phyloP scores from a whole-genome alignment of 768 basidiomycete species.

The Flagelloscypha sp. region DNA sequence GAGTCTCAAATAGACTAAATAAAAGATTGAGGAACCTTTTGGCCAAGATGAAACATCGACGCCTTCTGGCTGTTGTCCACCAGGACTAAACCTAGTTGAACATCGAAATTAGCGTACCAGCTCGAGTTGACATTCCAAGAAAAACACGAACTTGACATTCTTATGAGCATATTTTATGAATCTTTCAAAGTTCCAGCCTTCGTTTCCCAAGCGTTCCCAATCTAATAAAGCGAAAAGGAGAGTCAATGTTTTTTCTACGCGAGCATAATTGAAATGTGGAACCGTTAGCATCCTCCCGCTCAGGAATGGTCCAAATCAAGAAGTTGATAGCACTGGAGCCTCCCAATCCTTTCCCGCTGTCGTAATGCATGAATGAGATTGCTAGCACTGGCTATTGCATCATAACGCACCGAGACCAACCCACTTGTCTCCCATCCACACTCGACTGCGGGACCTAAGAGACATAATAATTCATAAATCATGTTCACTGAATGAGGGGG shows the following conservation, averaged over 20 bases:
- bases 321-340: constrained; percentile 41
- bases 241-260: constrained; percentile 21
- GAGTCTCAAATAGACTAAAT: too few species aligned
- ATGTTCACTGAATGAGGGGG: too few species aligned
- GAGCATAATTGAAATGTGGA: constrained; percentile 8
- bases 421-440: constrained; percentile 22
- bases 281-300: constrained; percentile 23
- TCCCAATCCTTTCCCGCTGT: constrained; percentile 17
- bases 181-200: constrained; percentile 46
- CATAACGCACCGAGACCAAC: constrained; percentile 22
- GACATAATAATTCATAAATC: constrained; percentile 11
- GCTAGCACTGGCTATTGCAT: not conserved
- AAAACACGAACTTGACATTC: constrained; percentile 26
- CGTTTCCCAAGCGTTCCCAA: constrained; percentile 43
- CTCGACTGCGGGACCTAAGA: constrained; percentile 17
- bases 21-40: too few species aligned
- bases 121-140: too few species aligned
- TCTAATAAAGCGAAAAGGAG: too few species aligned
- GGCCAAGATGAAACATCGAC: too few species aligned
- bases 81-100: too few species aligned
- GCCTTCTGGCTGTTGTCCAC: too few species aligned
- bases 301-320: constrained; percentile 21
- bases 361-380: not conserved
- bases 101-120: too few species aligned
- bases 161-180: constrained; percentile 29